Percentiles rank a stretch among this genome's conserved stretches.
Evolutionary conservation across 257 asterid genomes (phyloP).

Genomic region (Agastache rugosa): DNA sequence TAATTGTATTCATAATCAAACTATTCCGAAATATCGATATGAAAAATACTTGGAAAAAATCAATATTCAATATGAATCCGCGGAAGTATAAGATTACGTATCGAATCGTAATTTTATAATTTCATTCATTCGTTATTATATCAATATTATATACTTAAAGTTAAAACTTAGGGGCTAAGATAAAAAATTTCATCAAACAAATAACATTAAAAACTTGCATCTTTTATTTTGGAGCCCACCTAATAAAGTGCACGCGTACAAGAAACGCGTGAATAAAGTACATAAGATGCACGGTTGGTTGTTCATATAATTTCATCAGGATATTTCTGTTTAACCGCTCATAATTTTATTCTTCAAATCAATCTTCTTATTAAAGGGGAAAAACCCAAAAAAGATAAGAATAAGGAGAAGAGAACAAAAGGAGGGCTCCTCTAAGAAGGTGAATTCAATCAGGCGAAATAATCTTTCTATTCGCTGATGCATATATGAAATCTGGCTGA

Average conservation of each 20-base stretch:
- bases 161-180: not conserved
- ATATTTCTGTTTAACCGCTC: conserved; percentile 22
- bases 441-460: conserved; percentile 30
- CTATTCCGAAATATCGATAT: not conserved
- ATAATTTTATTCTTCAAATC: not conserved
- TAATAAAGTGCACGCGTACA: conserved; percentile 42
- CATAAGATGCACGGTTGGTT: conserved; percentile 9
- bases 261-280: conserved; percentile 36
- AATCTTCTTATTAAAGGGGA: not conserved
- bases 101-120: no score
- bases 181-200: not conserved
- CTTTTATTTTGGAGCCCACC: not conserved
- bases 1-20: not conserved
- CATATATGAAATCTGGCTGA: not conserved
- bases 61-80: not conserved
- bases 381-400: not conserved
- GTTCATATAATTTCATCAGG: not conserved
- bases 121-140: no score
- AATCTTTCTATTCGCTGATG: not conserved
- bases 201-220: not conserved
- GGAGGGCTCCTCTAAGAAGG: not conserved
- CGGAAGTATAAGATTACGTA: not conserved
- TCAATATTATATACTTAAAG: no score
- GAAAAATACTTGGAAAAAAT: not conserved
- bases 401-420: not conserved